Evolutionary conservation across 78 protist species (phyloP).

Genomic region (Dictyostelium firmibasis): DNA sequence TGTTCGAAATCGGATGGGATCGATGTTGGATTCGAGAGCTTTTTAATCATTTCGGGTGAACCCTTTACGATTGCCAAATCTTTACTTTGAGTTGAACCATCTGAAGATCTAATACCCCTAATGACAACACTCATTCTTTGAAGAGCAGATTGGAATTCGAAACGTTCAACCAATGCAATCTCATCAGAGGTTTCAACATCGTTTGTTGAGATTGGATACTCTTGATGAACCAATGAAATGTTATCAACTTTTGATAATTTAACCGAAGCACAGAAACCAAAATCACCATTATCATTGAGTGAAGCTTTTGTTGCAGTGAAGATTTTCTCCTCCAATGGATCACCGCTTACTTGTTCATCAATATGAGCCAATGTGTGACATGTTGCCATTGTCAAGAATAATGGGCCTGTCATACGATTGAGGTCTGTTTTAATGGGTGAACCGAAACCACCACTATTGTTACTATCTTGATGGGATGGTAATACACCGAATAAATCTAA

Average conservation of each 20-base stretch:
- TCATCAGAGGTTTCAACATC: constrained; percentile 7
- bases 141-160: constrained; percentile 77
- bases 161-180: constrained; percentile 70
- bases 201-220: constrained; percentile 8
- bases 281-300: constrained; percentile 7
- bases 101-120: neutral
- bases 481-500: constrained; percentile 84
- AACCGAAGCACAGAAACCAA: constrained; percentile 21
- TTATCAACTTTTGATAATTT: neutral
- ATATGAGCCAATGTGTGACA: constrained; percentile 86
- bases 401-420: constrained; percentile 40
- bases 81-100: neutral
- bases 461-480: constrained; percentile 26
- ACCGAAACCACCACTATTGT: constrained; percentile 1
- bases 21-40: constrained; percentile 55
- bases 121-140: constrained; percentile 92
- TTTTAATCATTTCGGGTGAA: constrained; percentile 89
- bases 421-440: neutral
- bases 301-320: constrained; percentile 58
- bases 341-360: constrained; percentile 84
- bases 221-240: neutral
- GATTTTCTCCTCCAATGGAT: constrained; percentile 93
- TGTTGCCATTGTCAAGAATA: constrained; percentile 44
- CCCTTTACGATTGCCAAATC: constrained; percentile 86
- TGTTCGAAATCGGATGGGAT: constrained; percentile 80